Evolutionary conservation across 371 early-diverging fungal species (phyloP), one percentile per base, ranked within the genome.

Genomic region (Parasitella parasitica): DNA sequence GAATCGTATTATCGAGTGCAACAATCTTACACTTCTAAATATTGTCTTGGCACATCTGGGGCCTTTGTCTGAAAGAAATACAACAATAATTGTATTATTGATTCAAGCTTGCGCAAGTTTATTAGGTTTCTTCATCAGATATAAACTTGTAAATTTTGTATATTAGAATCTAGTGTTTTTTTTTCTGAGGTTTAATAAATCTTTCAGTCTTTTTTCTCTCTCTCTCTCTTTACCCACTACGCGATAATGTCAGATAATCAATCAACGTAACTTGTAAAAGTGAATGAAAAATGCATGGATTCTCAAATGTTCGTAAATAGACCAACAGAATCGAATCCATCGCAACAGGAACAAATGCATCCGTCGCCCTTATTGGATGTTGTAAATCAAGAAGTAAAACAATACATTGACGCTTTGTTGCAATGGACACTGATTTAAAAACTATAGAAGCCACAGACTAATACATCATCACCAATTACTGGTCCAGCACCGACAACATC

Each of bases 1-100:
- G 9, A 78, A 78, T n/a, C 70, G 65, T 32, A 73, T 77, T 3
- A 24, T 79, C 4, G 80, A 84, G 54, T 84, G 88, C 71, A 95
- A 89, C 62, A 97, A 98, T 70, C 80, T 98, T 57, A 98, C 99
- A 0, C 67, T 98, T 22, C 77, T 98, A 34, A 97, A 96, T 64
- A 71, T 95, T n/a, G 73, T 97, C 28, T 76, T 97, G 22, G 86
- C 94, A 13, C 76, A 74, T 66, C 62, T 81, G 20, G 94, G 93
- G 0, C 93, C 94, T 0, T 83, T 91, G 75, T 67, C 76, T 7
- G 98, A 98, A 69, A 71, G 75, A 9, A 71, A 79, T 57, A 81
- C 92, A 11, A 84, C 90, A 4, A 36, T 73, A 18, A 51, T 70
- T 0, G 76, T 97, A 2, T 73, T 91, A 51, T 36, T 72, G 13